A percentile compares a stretch with the other conserved stretches of the same genome.
phyloP scores from a whole-genome alignment of 129 eudicot genomes.

The Chrysanthemum lavandulifolium region DNA sequence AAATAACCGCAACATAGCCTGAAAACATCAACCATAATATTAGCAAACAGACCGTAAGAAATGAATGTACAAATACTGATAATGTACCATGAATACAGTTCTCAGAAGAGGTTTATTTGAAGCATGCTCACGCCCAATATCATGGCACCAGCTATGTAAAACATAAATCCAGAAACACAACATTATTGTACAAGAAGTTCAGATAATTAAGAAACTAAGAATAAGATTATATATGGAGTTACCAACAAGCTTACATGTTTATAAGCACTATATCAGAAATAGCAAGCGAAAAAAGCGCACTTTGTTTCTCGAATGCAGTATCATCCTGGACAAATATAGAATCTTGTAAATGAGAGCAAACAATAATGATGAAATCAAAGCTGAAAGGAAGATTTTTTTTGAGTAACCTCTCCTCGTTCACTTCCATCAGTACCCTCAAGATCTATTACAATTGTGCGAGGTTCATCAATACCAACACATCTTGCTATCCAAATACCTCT shows the following conservation, averaged over 20 bases:
- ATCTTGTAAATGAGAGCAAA: neutral
- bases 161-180: conserved; percentile 4
- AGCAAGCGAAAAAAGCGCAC: conserved; percentile 9
- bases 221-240: neutral
- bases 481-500: conserved; percentile 10
- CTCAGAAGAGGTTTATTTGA: conserved; percentile 74
- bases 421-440: conserved; percentile 10
- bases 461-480: conserved; percentile 2
- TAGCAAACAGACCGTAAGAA: neutral
- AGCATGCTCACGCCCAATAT: conserved; percentile 84
- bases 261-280: conserved; percentile 2
- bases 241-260: conserved; percentile 5
- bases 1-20: conserved; percentile 33
- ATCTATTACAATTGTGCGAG: conserved; percentile 10
- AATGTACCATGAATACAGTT: conserved; percentile 68
- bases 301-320: conserved; percentile 3
- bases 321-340: neutral
- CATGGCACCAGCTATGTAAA: conserved; percentile 62
- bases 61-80: neutral
- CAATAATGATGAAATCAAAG: neutral
- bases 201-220: too few relatives aligned
- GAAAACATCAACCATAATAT: conserved; percentile 14
- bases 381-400: neutral
- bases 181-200: neutral
- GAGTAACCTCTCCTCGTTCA: conserved; percentile 9